Evolutionary conservation across 2,329 filamentous ascomycete species (phyloP), one percentile per base, ranked within the genome.

Genomic region (Fusarium subtropicale): DNA sequence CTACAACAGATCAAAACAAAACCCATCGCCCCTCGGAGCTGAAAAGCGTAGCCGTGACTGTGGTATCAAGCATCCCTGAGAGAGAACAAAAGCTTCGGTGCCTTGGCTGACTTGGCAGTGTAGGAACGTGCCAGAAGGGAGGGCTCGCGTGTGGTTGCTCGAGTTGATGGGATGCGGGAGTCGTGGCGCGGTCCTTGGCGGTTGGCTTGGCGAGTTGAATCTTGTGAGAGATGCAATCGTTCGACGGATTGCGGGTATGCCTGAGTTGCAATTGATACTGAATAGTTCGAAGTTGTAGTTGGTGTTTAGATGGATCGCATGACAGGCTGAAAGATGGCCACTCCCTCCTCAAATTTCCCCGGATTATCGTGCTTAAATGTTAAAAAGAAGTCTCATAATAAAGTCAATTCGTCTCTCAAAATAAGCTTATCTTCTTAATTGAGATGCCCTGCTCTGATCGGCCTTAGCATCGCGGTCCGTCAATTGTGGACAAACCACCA

Each of bases 181-280:
- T 54, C 8, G 46, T 58, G 62, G 65, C 57, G 58, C 36, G 53
- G 55, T 38, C 18, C 67, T 70, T 69, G 67, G 67, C 64, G 44
- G 26, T 38, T 56, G 5, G 1, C 64, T 67, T 67, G 64, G 64
- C 66, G 26, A 31, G 22, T 10, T 15, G 30, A 13, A 13, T 18
- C 13, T 44, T 45, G 34, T 4, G 18, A 13, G 9, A 44, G 26
- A 20, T 38, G 16, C 33, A 11, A 22, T 26, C 15, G 7, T 50
- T 48, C 2, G 34, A 22, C 1, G 8, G 33, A 41, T 15, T n/a
- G 31, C 38, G n/a, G 2, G 16, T 24, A 7, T 39, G 11, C 2
- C 22, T 24, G 2, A 28, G 7, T 16, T 41, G 10, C 16, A 2
- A 4, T 12, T 42, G 2, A 2, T 3, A 3, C 11, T 15, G 39